Evolutionary conservation across 1,284 basidiomycete genomes (phyloP).

Genomic region (Coniferiporia weirii): DNA sequence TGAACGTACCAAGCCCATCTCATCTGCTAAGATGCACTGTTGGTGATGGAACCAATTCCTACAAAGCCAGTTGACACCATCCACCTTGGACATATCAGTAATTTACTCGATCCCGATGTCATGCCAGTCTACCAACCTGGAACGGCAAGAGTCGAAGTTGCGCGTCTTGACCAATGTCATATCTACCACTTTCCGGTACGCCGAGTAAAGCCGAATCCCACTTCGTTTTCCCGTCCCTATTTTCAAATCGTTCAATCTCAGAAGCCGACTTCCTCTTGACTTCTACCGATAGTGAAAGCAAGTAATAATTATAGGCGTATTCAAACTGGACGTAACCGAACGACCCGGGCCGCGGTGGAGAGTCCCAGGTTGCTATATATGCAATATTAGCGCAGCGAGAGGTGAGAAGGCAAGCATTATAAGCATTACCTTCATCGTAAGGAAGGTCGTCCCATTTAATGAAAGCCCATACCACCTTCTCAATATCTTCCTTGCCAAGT

Average conservation of each 20-base stretch:
- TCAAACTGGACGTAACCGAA: constrained; percentile 59
- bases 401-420: constrained; percentile 14
- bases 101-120: neutral
- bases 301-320: constrained; percentile 58
- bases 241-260: constrained; percentile 37
- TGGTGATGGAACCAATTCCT: constrained; percentile 87
- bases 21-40: constrained; percentile 93
- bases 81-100: constrained; percentile 45
- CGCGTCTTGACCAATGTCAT: constrained; percentile 59
- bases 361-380: constrained; percentile 81
- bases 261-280: constrained; percentile 47
- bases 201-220: constrained; percentile 41
- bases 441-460: constrained; percentile 89
- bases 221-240: constrained; percentile 46
- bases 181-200: constrained; percentile 37
- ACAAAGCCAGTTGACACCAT: constrained; percentile 91
- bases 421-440: constrained; percentile 72
- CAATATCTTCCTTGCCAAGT: constrained; percentile 49
- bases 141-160: constrained; percentile 77
- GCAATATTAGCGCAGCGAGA: neutral
- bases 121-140: constrained; percentile 44
- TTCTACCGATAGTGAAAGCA: constrained; percentile 57
- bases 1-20: constrained; percentile 82
- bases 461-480: constrained; percentile 69
- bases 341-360: constrained; percentile 64